Conservation (phyloP, 345 rosid species). For the Conringia planisiliqua region DNA sequence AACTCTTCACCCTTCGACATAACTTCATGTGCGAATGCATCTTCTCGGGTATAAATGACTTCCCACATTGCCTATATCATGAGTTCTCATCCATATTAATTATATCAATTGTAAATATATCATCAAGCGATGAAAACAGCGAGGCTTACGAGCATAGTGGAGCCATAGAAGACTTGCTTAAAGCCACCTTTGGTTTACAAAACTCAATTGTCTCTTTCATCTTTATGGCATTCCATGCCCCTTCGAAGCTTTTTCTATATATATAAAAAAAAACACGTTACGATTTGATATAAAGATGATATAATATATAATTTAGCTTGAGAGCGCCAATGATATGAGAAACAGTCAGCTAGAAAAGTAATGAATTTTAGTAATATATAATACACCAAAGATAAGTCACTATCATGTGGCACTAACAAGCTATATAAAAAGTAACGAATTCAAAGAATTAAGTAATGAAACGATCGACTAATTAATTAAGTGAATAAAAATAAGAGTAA, state of each 20-base stretch:
- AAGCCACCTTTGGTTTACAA: conserved; percentile 32
- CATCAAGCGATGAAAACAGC: not conserved
- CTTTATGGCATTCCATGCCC: conserved; percentile 34
- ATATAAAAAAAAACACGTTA: not conserved
- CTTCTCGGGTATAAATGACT: conserved; percentile 70
- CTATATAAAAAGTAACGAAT: not conserved
- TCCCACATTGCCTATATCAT: conserved; percentile 69
- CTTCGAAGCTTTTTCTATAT: conserved; percentile 46
- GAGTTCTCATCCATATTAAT: not conserved
- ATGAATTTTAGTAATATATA: not conserved
- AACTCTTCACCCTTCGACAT: conserved; percentile 53
- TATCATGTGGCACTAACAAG: conserved; percentile 1
- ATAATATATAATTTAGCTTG: not conserved
- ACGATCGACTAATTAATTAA: not conserved
- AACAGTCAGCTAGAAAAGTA: not conserved
- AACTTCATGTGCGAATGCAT: conserved; percentile 70
- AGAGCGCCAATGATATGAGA: not conserved
- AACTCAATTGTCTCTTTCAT: conserved; percentile 36
- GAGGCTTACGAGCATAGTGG: conserved; percentile 70
- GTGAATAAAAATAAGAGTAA: not conserved
- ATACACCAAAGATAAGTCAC: conserved; percentile 1
- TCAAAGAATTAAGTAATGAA: not conserved
- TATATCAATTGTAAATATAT: not conserved
- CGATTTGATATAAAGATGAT: not conserved
- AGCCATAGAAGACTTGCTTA: conserved; percentile 34